phyloP scores from a whole-genome alignment of 1,284 basidiomycete genomes.

The Cutaneotrichosporon cutaneum region DNA sequence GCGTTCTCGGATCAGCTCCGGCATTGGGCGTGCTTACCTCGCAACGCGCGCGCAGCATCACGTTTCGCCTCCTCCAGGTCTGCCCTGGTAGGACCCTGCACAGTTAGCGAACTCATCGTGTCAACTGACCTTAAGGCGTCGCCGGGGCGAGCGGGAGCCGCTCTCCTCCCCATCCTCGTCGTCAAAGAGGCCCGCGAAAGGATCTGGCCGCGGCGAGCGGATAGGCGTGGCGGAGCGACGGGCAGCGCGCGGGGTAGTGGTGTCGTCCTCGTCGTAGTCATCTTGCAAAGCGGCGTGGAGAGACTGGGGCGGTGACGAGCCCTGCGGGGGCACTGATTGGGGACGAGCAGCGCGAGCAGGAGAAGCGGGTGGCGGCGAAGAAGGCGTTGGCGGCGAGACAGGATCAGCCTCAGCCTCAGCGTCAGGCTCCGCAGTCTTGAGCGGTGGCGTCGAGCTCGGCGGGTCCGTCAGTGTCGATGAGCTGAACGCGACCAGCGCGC shows the following conservation, averaged over 20 bases:
- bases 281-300: too few species aligned
- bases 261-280: background rate
- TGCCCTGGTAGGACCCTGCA: slow-evolving; percentile 35
- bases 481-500: background rate
- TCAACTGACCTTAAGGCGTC: background rate
- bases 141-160: background rate
- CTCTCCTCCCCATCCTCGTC: background rate
- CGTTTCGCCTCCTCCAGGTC: slow-evolving; percentile 31
- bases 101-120: background rate
- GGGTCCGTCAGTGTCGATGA: background rate
- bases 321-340: too few species aligned
- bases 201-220: too few species aligned
- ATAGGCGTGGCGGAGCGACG: too few species aligned
- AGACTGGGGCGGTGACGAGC: too few species aligned
- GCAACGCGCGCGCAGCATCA: slow-evolving; percentile 34
- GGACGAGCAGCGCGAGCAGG: too few species aligned
- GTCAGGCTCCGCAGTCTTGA: background rate
- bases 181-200: background rate
- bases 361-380: background rate
- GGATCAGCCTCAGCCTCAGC: background rate
- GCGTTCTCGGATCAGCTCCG: slow-evolving; percentile 27
- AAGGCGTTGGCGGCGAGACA: background rate
- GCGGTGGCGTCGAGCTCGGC: background rate
- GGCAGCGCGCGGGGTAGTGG: too few species aligned
- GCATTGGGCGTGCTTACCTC: slow-evolving; percentile 21